Base-by-base conservation (phyloP, 169 alveolate genomes). In the Babesia divergens region DNA sequence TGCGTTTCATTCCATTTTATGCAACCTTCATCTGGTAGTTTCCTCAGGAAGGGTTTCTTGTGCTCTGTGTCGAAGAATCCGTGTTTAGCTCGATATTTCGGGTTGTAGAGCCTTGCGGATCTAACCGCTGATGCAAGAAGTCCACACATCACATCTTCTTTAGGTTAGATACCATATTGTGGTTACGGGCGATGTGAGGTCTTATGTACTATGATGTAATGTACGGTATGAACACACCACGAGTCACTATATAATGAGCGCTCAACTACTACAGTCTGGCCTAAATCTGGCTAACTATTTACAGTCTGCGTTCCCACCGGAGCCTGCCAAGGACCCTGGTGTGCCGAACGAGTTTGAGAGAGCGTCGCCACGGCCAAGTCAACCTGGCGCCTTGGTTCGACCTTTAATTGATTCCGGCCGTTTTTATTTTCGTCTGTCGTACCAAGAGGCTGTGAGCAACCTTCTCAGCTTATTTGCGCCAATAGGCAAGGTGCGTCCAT, bases 401-500 rank as follows among this genome's bases (percentile, higher is more conserved):
- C 37, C 83, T 4, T 29, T 68, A 18, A 55, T 80, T 20, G 84
- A 80, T 22, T 58, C 59, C 8, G 70, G 69, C 20, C 52, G 88
- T 4, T 52, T 64, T 8, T 80, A 69, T 65, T 80, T 70, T 34
- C 46, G 80, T 5, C 55, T 80, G 37, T 38, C 81, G n/a, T 68
- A 69, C 31, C 55, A 49, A 35, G 59, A 80, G 26, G 79, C 56
- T 14, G 14, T 70, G 37, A 55, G 51, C 42, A 80, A 80, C 65
- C 64, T 80, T 3, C 18, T 49, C 8, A 52, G 80, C 35, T 24
- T 80, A 16, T 64, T 80, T 11, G 31, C 60, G 22, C 88, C 88
- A 40, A 50, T 80, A 11, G 80, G 80, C 65, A 77, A 65, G 53
- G 84, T 64, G 14, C 74, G 66, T 16, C 60, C 58, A 26, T 44